Evolutionary conservation across 495 filamentous ascomycete genomes (phyloP).

Genomic region (Penicillium antarcticum): DNA sequence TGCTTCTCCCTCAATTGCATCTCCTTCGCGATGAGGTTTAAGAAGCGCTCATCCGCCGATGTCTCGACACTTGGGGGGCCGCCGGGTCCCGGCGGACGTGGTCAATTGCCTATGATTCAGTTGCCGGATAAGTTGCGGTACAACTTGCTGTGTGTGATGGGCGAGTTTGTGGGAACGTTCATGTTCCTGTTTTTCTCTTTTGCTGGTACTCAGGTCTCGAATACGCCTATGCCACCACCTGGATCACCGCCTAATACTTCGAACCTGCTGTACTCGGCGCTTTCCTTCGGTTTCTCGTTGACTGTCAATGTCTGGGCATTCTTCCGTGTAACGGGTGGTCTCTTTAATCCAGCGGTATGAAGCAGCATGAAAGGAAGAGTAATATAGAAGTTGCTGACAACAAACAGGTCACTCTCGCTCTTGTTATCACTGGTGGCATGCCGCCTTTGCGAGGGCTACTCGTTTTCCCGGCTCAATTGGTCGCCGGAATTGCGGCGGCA

Average conservation of each 20-base stretch:
- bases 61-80: constrained; percentile 10
- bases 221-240: constrained; percentile 38
- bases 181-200: constrained; percentile 83
- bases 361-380: too few relatives aligned
- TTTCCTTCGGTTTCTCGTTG: constrained; percentile 72
- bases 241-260: constrained; percentile 38
- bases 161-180: constrained; percentile 79
- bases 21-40: constrained; percentile 1
- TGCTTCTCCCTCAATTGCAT: not conserved
- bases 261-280: constrained; percentile 63
- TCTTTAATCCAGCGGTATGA: constrained; percentile 76
- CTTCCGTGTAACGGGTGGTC: constrained; percentile 73
- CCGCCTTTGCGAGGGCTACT: constrained; percentile 46
- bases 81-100: constrained; percentile 2
- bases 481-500: constrained; percentile 56
- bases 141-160: constrained; percentile 58
- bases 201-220: constrained; percentile 71
- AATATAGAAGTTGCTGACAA: not conserved
- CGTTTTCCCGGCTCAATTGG: constrained; percentile 52
- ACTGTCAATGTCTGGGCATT: constrained; percentile 84
- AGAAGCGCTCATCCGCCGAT: constrained; percentile 10
- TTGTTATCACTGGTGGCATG: constrained; percentile 56
- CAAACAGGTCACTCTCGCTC: constrained; percentile 53
- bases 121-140: constrained; percentile 34
- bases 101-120: constrained; percentile 41